A percentile compares a stretch with the other conserved stretches of the same genome.
Conservation (phyloP, 176 grass and related monocot genomes). For the Carex kokanica region DNA sequence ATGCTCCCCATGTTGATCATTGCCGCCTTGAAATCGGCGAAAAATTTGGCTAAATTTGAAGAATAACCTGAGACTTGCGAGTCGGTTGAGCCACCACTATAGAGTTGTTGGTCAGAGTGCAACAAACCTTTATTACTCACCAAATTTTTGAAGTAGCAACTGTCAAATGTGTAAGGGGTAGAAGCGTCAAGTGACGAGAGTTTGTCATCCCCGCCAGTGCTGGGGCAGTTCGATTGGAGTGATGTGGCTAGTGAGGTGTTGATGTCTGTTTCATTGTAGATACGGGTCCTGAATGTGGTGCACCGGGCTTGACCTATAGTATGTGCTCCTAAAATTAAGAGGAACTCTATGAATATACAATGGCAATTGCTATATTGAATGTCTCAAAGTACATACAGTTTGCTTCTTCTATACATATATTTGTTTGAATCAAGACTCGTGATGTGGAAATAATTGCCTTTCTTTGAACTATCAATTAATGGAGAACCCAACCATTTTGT, state of each 20-base stretch:
- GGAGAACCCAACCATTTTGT: background rate
- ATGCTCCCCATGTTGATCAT: slow-evolving; percentile 90
- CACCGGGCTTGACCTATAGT: slow-evolving; percentile 64
- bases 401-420: background rate
- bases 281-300: slow-evolving; percentile 45
- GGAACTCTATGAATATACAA: background rate
- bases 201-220: slow-evolving; percentile 34
- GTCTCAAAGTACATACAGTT: background rate
- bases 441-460: background rate
- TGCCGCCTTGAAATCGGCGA: slow-evolving; percentile 51
- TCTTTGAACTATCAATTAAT: background rate
- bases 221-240: slow-evolving; percentile 41
- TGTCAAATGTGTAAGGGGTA: slow-evolving; percentile 69
- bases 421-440: background rate
- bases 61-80: slow-evolving; percentile 44
- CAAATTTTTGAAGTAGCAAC: slow-evolving; percentile 74
- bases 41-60: slow-evolving; percentile 46
- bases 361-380: background rate
- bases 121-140: slow-evolving; percentile 56
- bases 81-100: slow-evolving; percentile 49
- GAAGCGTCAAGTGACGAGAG: slow-evolving; percentile 56
- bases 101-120: slow-evolving; percentile 90
- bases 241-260: slow-evolving; percentile 34
- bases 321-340: slow-evolving; percentile 46
- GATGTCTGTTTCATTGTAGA: slow-evolving; percentile 72